Conservation (phyloP, 371 early-diverging fungal genomes). For the Mucor indicus region DNA sequence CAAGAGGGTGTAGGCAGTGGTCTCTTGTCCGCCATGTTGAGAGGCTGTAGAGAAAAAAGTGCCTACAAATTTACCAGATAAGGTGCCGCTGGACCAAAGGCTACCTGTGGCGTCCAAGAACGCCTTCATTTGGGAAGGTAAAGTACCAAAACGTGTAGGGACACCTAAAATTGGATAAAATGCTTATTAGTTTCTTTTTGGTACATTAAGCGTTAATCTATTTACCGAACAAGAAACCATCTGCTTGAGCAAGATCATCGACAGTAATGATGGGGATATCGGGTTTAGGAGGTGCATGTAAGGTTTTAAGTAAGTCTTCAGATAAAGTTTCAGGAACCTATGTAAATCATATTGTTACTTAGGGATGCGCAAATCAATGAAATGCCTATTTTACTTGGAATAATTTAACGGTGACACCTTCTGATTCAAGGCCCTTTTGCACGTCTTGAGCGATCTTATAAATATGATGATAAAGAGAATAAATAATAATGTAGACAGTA, state of each 20-base stretch:
- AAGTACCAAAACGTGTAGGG: slow-evolving; percentile 58
- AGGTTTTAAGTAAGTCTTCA: slow-evolving; percentile 62
- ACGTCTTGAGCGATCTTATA: slow-evolving; percentile 63
- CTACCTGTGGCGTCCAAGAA: slow-evolving; percentile 71
- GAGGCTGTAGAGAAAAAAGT: slow-evolving; percentile 72
- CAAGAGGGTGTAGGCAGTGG: slow-evolving; percentile 68
- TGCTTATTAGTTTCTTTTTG: no score
- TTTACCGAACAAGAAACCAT: slow-evolving; percentile 77
- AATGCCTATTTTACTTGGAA: slow-evolving; percentile 41
- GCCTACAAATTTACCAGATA: slow-evolving; percentile 73
- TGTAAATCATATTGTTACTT: background rate
- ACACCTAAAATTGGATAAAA: no score
- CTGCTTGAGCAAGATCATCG: slow-evolving; percentile 59
- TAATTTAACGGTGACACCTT: slow-evolving; percentile 56
- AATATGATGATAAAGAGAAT: slow-evolving; percentile 78
- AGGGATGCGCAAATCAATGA: background rate
- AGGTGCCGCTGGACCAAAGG: slow-evolving; percentile 65
- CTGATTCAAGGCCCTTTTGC: slow-evolving; percentile 53
- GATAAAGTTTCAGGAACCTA: slow-evolving; percentile 56
- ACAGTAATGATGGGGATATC: slow-evolving; percentile 63
- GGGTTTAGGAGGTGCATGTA: slow-evolving; percentile 65
- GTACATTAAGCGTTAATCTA: no score
- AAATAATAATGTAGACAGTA: slow-evolving; percentile 61
- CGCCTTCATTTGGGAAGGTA: slow-evolving; percentile 77
- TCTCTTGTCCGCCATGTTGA: slow-evolving; percentile 78